Evolutionary conservation across 805 yeast species (phyloP).

Genomic region (Torulaspora maleeae): DNA sequence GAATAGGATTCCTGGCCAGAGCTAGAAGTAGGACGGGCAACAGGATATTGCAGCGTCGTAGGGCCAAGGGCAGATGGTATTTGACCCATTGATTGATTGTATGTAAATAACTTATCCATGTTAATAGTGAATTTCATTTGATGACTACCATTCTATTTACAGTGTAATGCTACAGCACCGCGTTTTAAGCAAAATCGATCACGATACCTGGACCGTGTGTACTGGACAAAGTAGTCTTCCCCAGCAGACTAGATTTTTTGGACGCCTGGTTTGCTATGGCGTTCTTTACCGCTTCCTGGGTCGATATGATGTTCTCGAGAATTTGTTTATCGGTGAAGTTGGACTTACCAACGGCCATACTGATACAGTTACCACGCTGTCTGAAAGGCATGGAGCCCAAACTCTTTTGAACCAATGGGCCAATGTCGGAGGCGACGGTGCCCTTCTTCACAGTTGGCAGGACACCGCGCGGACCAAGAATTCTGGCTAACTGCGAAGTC

Average conservation of each 20-base stretch:
- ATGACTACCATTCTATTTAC: conserved; percentile 3
- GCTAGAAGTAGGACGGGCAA: conserved; percentile 70
- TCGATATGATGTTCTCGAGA: conserved; percentile 62
- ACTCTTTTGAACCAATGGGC: conserved; percentile 47
- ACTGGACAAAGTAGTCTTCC: conserved; percentile 62
- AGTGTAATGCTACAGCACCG: conserved; percentile 3
- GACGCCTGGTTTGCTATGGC: conserved; percentile 52
- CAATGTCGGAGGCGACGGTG: conserved; percentile 70
- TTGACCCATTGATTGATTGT: conserved; percentile 57
- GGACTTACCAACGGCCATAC: conserved; percentile 71
- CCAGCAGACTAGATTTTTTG: conserved; percentile 64
- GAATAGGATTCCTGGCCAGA: conserved; percentile 84
- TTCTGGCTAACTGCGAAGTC: conserved; percentile 61
- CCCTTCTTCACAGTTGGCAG: conserved; percentile 87
- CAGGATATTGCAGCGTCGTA: conserved; percentile 71
- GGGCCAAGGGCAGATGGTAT: conserved; percentile 90
- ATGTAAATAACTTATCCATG: conserved; percentile 6
- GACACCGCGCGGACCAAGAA: conserved; percentile 81
- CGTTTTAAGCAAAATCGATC: conserved; percentile 43
- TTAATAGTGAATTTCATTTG: conserved; percentile 2
- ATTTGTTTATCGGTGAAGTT: conserved; percentile 74
- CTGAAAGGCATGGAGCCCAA: conserved; percentile 73
- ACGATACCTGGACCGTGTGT: conserved; percentile 80
- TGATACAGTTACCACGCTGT: conserved; percentile 58
- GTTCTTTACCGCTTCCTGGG: conserved; percentile 55